phyloP scores from a whole-genome alignment of 1,284 basidiomycete genomes.

The Tilletia caries region DNA sequence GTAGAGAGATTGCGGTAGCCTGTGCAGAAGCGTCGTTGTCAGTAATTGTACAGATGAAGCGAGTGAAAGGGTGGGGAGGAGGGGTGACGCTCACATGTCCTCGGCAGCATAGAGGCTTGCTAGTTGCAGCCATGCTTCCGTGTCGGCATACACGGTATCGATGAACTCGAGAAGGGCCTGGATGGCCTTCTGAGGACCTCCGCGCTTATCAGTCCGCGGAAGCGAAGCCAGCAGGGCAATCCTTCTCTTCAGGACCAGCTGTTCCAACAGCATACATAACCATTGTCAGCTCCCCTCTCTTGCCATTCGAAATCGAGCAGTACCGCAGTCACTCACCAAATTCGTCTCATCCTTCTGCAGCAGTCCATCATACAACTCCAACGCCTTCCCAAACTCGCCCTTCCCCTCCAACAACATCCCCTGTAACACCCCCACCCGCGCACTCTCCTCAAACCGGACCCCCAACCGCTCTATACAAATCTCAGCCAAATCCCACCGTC shows the following conservation, averaged over 20 bases:
- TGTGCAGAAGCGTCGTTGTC: slow-evolving; percentile 34
- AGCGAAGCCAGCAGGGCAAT: slow-evolving; percentile 62
- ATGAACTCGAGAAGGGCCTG: slow-evolving; percentile 74
- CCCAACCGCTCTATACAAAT: slow-evolving; percentile 72
- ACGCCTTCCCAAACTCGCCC: slow-evolving; percentile 57
- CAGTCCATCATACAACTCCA: slow-evolving; percentile 68
- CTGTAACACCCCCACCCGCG: slow-evolving; percentile 75
- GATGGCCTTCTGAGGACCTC: slow-evolving; percentile 61
- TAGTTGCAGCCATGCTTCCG: slow-evolving; percentile 89
- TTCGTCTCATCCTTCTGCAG: slow-evolving; percentile 71
- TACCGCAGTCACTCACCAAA: slow-evolving; percentile 62
- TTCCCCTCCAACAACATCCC: slow-evolving; percentile 80
- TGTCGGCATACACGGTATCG: slow-evolving; percentile 88
- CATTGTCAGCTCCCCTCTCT: neutral
- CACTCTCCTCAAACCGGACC: slow-evolving; percentile 73
- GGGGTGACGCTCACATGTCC: slow-evolving; percentile 63
- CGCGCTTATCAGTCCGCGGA: slow-evolving; percentile 14
- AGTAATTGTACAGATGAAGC: no score
- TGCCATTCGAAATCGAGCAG: neutral
- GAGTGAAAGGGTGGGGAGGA: no score
- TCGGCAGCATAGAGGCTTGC: slow-evolving; percentile 78
- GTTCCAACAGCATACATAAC: neutral
- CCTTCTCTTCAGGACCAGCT: slow-evolving; percentile 79
- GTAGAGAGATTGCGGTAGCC: slow-evolving; percentile 66
- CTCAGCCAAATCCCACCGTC: slow-evolving; percentile 73